Conservation (phyloP, 768 basidiomycete genomes). For the Holtermanniella nyarrowii region DNA sequence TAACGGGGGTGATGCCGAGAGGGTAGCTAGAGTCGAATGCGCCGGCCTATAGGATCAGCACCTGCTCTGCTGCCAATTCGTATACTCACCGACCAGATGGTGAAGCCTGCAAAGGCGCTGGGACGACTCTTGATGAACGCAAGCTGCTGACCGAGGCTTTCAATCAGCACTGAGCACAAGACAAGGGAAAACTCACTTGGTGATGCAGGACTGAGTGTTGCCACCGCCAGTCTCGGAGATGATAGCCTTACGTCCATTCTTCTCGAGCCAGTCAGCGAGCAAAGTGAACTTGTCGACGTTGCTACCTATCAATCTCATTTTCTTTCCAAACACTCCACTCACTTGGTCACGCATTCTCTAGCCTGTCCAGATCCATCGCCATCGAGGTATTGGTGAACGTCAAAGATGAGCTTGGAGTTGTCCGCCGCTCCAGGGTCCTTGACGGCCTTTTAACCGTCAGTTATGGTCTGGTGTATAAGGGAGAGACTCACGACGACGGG, state of each 20-base stretch:
- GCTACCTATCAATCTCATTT: conserved; percentile 31
- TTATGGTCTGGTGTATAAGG: conserved; percentile 43
- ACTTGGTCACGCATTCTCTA: conserved; percentile 48
- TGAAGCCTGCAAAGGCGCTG: conserved; percentile 47
- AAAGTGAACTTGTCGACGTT: conserved; percentile 46
- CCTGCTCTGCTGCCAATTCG: not conserved
- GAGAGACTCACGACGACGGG: conserved; percentile 42
- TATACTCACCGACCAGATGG: conserved; percentile 46
- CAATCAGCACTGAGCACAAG: conserved; percentile 47
- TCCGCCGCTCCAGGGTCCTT: conserved; percentile 44
- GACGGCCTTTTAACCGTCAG: conserved; percentile 44
- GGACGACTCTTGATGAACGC: conserved; percentile 46
- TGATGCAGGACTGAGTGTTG: conserved; percentile 46
- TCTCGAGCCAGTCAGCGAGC: conserved; percentile 45
- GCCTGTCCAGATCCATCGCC: conserved; percentile 47
- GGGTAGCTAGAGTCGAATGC: conserved; percentile 49
- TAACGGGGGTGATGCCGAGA: conserved; percentile 48
- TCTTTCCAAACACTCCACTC: not conserved
- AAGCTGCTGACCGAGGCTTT: conserved; percentile 45
- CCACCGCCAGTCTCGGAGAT: conserved; percentile 57
- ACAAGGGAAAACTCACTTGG: conserved; percentile 45
- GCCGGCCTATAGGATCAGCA: conserved; percentile 37
- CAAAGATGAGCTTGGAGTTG: conserved; percentile 47
- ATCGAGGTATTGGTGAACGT: conserved; percentile 58
- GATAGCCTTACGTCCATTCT: conserved; percentile 49